Percentiles rank a stretch among this genome's conserved stretches.
Evolutionary conservation across 768 basidiomycete genomes (phyloP).

Genomic region (Calvatia gigantea): DNA sequence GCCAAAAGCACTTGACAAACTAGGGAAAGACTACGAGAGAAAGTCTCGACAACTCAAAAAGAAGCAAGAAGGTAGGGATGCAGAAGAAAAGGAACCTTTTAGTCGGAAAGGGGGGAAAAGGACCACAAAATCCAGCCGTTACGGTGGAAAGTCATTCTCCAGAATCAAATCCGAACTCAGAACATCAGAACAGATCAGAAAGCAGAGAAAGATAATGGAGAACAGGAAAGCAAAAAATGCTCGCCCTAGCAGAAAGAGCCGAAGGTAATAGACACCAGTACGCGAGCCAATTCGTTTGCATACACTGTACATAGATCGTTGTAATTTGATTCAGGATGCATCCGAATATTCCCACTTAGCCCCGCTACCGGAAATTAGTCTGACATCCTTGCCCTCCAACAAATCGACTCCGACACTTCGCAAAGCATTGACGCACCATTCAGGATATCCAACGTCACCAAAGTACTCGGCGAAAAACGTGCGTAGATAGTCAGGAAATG

Average conservation of each 20-base stretch:
- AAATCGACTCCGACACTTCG: slow-evolving; percentile 82
- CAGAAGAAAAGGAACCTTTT: slow-evolving; percentile 10
- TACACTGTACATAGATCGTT: background rate
- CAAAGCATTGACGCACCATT: slow-evolving; percentile 87
- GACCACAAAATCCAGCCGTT: slow-evolving; percentile 40
- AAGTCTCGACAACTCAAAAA: slow-evolving; percentile 64
- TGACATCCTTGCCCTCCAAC: slow-evolving; percentile 49
- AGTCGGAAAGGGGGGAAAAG: slow-evolving; percentile 15
- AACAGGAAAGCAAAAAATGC: slow-evolving; percentile 77
- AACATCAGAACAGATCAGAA: slow-evolving; percentile 84
- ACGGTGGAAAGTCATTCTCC: slow-evolving; percentile 56
- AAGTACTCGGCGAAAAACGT: slow-evolving; percentile 80
- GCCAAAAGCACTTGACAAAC: slow-evolving; percentile 77
- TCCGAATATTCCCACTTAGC: slow-evolving; percentile 82
- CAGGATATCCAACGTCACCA: slow-evolving; percentile 72
- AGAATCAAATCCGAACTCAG: slow-evolving; percentile 82
- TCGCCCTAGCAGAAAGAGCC: slow-evolving; percentile 53
- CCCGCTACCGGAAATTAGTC: slow-evolving; percentile 56
- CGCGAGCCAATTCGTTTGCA: background rate
- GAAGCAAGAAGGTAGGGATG: slow-evolving; percentile 31
- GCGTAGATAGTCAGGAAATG: slow-evolving; percentile 74
- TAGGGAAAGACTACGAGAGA: slow-evolving; percentile 68
- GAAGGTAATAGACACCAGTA: slow-evolving; percentile 30
- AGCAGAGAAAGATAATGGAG: slow-evolving; percentile 61
- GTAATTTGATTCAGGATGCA: slow-evolving; percentile 15